A percentile compares a stretch with the other conserved stretches of the same genome.
Evolutionary conservation across 2,329 filamentous ascomycete species (phyloP).

Genomic region (Exophiala sp.): DNA sequence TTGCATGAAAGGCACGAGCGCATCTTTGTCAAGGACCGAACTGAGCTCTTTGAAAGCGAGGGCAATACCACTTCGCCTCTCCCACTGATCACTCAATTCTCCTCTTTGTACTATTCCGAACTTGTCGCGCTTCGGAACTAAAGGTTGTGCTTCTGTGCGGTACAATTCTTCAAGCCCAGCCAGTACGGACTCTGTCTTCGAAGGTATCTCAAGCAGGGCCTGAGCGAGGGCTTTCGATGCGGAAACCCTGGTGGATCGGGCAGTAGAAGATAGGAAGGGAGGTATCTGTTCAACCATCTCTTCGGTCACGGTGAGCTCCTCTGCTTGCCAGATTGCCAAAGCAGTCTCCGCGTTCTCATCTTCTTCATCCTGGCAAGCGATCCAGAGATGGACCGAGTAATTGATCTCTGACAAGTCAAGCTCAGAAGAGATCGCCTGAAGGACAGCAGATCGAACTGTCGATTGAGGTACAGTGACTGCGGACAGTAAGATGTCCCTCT

Average conservation of each 20-base stretch:
- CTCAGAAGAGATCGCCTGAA: conserved; percentile 87
- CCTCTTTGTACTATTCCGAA: conserved; percentile 93
- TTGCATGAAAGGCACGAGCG: conserved; percentile 72
- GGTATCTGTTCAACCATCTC: conserved; percentile 66
- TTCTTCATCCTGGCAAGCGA: conserved; percentile 86
- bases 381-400: conserved; percentile 88
- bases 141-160: conserved; percentile 73
- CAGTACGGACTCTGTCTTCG: conserved; percentile 61
- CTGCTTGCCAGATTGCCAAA: conserved; percentile 91
- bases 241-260: conserved; percentile 77
- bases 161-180: conserved; percentile 68
- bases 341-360: conserved; percentile 82
- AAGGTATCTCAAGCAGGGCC: conserved; percentile 59
- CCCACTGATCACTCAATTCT: conserved; percentile 86
- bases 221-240: conserved; percentile 79
- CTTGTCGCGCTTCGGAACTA: conserved; percentile 78
- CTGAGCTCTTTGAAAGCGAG: conserved; percentile 81
- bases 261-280: conserved; percentile 74
- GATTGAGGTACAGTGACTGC: conserved; percentile 76
- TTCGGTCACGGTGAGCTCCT: conserved; percentile 67
- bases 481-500: conserved; percentile 71
- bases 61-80: conserved; percentile 83
- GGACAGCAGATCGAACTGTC: conserved; percentile 74
- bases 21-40: conserved; percentile 61
- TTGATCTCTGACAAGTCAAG: conserved; percentile 84